Percentiles rank a stretch among this genome's conserved stretches.
Evolutionary conservation across 2,329 filamentous ascomycete genomes (phyloP).

Genomic region (Fusarium cyanostomum): DNA sequence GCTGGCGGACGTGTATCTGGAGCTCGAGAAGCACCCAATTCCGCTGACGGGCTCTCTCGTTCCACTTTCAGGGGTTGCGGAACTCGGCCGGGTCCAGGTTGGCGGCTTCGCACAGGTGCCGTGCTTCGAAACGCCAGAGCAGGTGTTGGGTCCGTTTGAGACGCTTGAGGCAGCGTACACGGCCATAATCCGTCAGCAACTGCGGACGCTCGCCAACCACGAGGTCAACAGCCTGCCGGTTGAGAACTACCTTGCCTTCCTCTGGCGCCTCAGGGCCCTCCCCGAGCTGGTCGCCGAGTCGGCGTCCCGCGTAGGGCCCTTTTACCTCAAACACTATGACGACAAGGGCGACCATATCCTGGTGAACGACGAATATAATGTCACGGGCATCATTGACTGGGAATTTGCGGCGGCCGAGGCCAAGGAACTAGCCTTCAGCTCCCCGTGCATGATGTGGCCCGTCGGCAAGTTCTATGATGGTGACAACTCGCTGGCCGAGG

Average conservation of each 20-base stretch:
- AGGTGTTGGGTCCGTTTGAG: not conserved
- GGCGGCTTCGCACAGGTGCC: not conserved
- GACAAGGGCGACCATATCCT: conserved; percentile 1
- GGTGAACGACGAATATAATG: not conserved
- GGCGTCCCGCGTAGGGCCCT: not conserved
- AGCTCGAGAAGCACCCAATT: not conserved
- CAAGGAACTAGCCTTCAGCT: not conserved
- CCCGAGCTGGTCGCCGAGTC: not conserved
- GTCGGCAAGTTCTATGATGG: not conserved
- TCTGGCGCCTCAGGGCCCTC: not conserved
- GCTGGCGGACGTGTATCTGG: not conserved
- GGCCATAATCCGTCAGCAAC: not conserved
- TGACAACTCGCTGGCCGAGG: not conserved
- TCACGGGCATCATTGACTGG: not conserved
- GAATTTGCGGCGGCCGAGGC: not conserved
- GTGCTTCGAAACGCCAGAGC: not conserved
- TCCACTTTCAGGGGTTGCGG: not conserved
- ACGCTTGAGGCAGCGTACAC: not conserved
- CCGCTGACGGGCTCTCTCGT: not conserved
- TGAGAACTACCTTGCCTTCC: not conserved
- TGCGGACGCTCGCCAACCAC: not conserved
- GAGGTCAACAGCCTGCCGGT: not conserved
- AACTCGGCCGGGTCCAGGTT: not conserved
- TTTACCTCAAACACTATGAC: not conserved
- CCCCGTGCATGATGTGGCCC: not conserved